Evolutionary conservation across 345 rosid species (phyloP).

Genomic region (Psidium guajava): DNA sequence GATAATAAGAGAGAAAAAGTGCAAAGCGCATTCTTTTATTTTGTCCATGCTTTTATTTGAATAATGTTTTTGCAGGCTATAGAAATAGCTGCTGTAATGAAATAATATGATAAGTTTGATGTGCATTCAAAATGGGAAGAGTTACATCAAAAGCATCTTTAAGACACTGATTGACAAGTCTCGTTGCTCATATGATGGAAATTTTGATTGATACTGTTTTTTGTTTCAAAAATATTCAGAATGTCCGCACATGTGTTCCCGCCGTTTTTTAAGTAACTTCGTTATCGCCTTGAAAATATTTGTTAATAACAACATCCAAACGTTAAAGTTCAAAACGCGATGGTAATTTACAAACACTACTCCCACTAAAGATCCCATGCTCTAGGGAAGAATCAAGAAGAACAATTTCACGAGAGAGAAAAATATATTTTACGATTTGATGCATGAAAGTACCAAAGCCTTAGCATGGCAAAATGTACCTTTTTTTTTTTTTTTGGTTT

Average conservation of each 20-base stretch:
- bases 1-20: background rate
- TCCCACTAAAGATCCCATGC: background rate
- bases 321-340: background rate
- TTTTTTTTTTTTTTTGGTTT: no score
- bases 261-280: background rate
- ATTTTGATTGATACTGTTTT: rapidly evolving
- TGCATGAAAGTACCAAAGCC: no score
- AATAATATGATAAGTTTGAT: background rate
- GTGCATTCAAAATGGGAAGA: background rate
- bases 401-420: background rate
- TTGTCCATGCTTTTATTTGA: background rate
- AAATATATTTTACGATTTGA: background rate
- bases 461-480: background rate
- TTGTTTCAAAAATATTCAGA: background rate
- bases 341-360: background rate
- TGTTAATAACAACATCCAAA: background rate
- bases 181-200: background rate
- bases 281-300: background rate
- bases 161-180: rapidly evolving
- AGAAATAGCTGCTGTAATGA: background rate
- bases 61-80: rapidly evolving
- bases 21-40: background rate
- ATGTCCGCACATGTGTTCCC: rapidly evolving
- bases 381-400: background rate
- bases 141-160: background rate